Conservation (phyloP, 192 early-diverging fungal genomes). For the Thamnidium elegans region DNA sequence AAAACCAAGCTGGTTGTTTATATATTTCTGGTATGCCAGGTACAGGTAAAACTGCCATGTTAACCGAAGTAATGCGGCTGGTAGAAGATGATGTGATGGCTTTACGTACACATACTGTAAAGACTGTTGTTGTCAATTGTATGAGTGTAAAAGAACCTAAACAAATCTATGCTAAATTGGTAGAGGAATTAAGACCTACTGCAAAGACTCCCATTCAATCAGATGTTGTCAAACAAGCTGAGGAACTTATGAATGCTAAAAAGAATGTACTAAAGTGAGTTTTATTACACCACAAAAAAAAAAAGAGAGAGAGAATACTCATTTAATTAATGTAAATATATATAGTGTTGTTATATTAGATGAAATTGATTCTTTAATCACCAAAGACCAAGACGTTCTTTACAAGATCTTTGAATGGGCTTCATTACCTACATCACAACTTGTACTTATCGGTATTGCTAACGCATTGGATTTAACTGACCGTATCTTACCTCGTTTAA, state of each 20-base stretch:
- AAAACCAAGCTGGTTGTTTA: conserved; percentile 56
- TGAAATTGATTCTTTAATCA: conserved; percentile 88
- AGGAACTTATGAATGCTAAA: conserved; percentile 52
- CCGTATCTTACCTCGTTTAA: conserved; percentile 82
- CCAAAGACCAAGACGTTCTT: conserved; percentile 76
- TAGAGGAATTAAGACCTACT: conserved; percentile 45
- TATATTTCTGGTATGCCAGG: conserved; percentile 92
- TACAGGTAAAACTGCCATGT: conserved; percentile 91
- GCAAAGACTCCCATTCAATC: conserved; percentile 40
- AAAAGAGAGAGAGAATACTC: too few relatives aligned
- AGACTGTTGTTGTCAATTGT: conserved; percentile 78
- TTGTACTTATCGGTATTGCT: conserved; percentile 89
- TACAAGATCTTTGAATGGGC: conserved; percentile 89
- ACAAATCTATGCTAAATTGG: conserved; percentile 63
- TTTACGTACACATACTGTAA: conserved; percentile 44
- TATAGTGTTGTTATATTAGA: conserved; percentile 86
- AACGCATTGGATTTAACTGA: conserved; percentile 92
- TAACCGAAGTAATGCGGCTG: conserved; percentile 54
- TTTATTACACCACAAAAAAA: too few relatives aligned
- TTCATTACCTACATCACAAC: conserved; percentile 51
- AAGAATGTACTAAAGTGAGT: conserved; percentile 52
- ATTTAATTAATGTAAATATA: too few relatives aligned
- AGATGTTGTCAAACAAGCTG: conserved; percentile 47
- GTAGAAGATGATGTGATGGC: conserved; percentile 38
- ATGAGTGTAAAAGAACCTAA: conserved; percentile 75